Evolutionary conservation across 495 filamentous ascomycete genomes (phyloP), one percentile per base, ranked within the genome.

Genomic region (Penicillium antarcticum): DNA sequence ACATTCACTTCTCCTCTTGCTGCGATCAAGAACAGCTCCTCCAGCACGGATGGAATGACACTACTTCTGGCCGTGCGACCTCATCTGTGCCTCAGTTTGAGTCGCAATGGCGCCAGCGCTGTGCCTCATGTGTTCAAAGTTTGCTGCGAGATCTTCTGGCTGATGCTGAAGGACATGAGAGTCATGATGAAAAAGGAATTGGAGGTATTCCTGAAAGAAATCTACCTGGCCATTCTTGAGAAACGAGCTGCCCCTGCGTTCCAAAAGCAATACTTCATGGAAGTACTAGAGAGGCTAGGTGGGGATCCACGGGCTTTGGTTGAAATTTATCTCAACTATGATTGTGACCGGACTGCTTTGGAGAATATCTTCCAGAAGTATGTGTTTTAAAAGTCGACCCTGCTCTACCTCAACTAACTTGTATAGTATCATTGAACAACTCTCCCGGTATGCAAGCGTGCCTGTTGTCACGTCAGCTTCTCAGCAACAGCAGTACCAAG

Each of bases 181-280:
- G 87, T 92, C 0, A 87, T 90, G 66, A 87, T 97, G 67, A 98
- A 97, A 86, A 95, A 96, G 82, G 95, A 99, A 67, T 87, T 97
- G 42, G 95, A 97, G 67, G 91, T 99, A 1, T 97, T 97, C 63
- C 63, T 99, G 52, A 97, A 97, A 64, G 95, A 99, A 59, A 96
- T 97, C 19, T 99, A 99, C 62, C 73, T 99, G 31, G 89, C 91
- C 10, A 91, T 97, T 41, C 76, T 99, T 9, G 95, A 97, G 41
- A 86, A 89, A 68, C 84, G 84, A 47, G 90, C 85, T 42, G 89
- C 92, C 0, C 90, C 95, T 35, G 73, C 85, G 5, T 91, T 88
- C 45, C 94, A 99, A 60, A 97, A 97, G 63, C 82, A 91, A 39
- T 91, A 91, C 51, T 90, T 97, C 52, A 83, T 99, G 71, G 84